Base-by-base conservation (phyloP, 257 asterid species). In the Scutellaria minor region DNA sequence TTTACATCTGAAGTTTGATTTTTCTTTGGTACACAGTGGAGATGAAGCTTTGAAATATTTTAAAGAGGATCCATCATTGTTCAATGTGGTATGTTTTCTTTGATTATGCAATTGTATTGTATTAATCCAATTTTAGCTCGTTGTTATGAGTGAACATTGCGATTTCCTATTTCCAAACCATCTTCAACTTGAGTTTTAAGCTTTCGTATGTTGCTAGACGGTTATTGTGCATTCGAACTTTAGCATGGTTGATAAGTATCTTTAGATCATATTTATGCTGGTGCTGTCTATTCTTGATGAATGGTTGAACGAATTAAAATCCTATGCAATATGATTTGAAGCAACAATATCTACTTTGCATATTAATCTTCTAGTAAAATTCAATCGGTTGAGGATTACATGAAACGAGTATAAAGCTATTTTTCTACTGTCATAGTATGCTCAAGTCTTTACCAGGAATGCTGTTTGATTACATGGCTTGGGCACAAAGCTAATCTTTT, bases 31-130 rank as follows among this genome's bases (percentile, higher is more conserved):
- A n/a, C 31, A 22, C 91, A 93, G 98, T 20, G 97, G 97, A 76
- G 88, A 87, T 44, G 95, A 90, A 72, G 98, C 98, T 2, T 83
- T 93, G 40, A 57, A 82, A 66, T 93, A 90, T 85, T 93, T 93
- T 74, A 77, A 83, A 70, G 90, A 89, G 77, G 92, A 93, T 47
- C 97, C 96, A 1, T 77, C 90, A 9, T 80, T 93, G 83, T 93
- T 93, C 82, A 80, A 87, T 62, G 83, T 93, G 93, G 98, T 93
- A 83, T 77, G 92, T 14, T 75, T 44, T 47, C 8, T n/a, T 72
- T 56, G 37, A 31, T 41, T 40, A 11, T 12, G 6, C 24, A 14
- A 52, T 53, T 37, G 14, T 70, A 18, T 60, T n/a, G 53, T 35
- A 4, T 20, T 48, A 6, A 1, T 27, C 6, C 37, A 31, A 31